Base-by-base conservation (phyloP, 2,329 filamentous ascomycete species). In the Cercospora brassicicola region DNA sequence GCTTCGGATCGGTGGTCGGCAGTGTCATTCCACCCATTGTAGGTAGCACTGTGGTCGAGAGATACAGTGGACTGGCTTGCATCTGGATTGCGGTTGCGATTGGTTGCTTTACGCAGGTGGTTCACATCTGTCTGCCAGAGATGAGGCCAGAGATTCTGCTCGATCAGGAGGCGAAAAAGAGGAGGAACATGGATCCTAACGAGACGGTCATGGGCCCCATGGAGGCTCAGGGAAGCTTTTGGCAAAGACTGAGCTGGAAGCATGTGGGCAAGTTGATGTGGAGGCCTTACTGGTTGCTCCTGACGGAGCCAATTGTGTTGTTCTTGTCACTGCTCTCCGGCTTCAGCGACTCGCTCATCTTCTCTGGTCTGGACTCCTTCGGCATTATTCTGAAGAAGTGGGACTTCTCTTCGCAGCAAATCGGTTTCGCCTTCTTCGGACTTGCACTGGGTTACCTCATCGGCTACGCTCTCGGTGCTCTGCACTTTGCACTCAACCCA, bases 31-130 rank as follows among this genome's bases (percentile, higher is more conserved):
- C 73, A 15, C 77, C 78, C 1, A 75, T 79, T 59, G 67, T 73
- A 13, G 76, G 76, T 20, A 76, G 76, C 26, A 76, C 76, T 68
- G 74, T 78, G 62, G 71, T 72, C 45, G 56, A 70, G 18, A 75
- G 74, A 70, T 85, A 89, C 4, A 76, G 87, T 23, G 95, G 91
- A 91, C 85, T 86, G 71, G 93, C 90, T 90, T 88, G 85, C 64
- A 93, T 94, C 77, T 95, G 92, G 92, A 91, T 94, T 68, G 91
- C 94, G 79, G 86, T 94, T 70, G 93, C 94, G 72, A 88, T 94
- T 63, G 91, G 92, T 18, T 89, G 81, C 8, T 84, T 87, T 36
- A 87, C 92, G 2, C 91, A 94, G 76, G 18, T 86, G 4, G 75
- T 91, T 4, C 75, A 77, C 23, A 57, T 74, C 51, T 75, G 91